phyloP scores from a whole-genome alignment of 2,329 filamentous ascomycete species.

The Hirsutella rhossiliensis region DNA sequence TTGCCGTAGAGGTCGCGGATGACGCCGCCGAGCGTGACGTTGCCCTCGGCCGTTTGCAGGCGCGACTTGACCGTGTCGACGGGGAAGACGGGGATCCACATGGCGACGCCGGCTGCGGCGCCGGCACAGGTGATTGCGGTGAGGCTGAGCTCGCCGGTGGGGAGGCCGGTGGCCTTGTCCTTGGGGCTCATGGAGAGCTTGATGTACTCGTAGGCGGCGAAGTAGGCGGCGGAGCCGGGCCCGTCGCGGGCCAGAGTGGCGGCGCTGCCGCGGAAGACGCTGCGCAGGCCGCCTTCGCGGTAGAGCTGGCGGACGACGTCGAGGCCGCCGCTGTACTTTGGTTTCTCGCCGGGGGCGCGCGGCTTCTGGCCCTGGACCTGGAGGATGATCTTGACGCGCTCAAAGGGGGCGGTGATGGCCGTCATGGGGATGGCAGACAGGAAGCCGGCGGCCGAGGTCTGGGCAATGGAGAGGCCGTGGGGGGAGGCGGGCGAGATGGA shows the following conservation, averaged over 20 bases:
- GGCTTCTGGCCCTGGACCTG: conserved; percentile 94
- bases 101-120: conserved; percentile 83
- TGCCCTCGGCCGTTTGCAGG: conserved; percentile 81
- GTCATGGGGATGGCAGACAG: conserved; percentile 98
- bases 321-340: conserved; percentile 73
- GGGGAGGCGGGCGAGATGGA: conserved; percentile 51
- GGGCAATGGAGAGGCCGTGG: conserved; percentile 67
- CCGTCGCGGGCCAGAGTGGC: conserved; percentile 93
- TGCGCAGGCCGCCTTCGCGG: conserved; percentile 76
- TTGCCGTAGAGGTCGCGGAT: conserved; percentile 70
- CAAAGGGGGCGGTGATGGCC: conserved; percentile 94
- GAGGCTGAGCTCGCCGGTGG: conserved; percentile 67
- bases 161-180: conserved; percentile 59
- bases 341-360: conserved; percentile 80
- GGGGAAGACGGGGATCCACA: conserved; percentile 99
- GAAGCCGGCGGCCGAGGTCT: conserved; percentile 88
- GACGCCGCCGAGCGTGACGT: conserved; percentile 67
- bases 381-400: conserved; percentile 96
- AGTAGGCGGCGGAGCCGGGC: conserved; percentile 88
- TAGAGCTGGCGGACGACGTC: conserved; percentile 94
- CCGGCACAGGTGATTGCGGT: conserved; percentile 76
- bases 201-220: conserved; percentile 92
- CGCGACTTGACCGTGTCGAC: conserved; percentile 93
- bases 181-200: conserved; percentile 79
- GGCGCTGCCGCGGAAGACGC: conserved; percentile 80